A percentile compares a stretch with the other conserved stretches of the same genome.
Conservation (phyloP, 1,139 yeast species). For the Candida sanyaensis region DNA sequence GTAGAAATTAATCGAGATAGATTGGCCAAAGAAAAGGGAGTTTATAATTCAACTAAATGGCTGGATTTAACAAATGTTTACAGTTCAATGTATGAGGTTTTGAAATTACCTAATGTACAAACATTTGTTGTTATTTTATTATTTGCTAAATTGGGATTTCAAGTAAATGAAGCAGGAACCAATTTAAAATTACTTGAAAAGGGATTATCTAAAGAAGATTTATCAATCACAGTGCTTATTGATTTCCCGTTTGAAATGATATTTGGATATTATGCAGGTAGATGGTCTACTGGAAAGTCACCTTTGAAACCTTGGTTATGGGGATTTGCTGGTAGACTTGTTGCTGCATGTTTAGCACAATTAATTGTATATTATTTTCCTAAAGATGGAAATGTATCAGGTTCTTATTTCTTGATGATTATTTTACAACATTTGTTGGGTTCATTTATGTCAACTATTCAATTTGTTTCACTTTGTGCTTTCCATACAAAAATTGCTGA, state of each 20-base stretch:
- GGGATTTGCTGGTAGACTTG: constrained; percentile 84
- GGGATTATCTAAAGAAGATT: constrained; percentile 90
- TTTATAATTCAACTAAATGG: constrained; percentile 29
- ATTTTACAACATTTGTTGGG: constrained; percentile 82
- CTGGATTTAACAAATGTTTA: constrained; percentile 55
- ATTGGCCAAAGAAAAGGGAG: constrained; percentile 33
- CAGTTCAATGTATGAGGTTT: constrained; percentile 71
- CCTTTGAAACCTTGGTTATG: constrained; percentile 86
- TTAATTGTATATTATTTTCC: constrained; percentile 76
- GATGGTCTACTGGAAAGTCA: constrained; percentile 80
- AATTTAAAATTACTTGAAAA: constrained; percentile 88
- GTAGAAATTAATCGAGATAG: constrained; percentile 40
- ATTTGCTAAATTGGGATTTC: constrained; percentile 87
- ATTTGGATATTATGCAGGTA: constrained; percentile 94
- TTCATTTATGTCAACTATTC: constrained; percentile 92
- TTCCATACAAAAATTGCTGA: constrained; percentile 96
- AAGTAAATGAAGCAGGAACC: constrained; percentile 95
- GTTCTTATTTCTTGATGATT: constrained; percentile 62
- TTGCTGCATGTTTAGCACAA: constrained; percentile 78
- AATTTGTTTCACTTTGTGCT: constrained; percentile 91
- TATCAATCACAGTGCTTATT: constrained; percentile 87
- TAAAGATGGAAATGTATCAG: constrained; percentile 43
- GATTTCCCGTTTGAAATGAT: constrained; percentile 96
- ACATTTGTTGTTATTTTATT: constrained; percentile 73
- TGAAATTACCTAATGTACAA: constrained; percentile 76